phyloP scores from a whole-genome alignment of 2,329 filamentous ascomycete species.

The Ophiostoma sp. region DNA sequence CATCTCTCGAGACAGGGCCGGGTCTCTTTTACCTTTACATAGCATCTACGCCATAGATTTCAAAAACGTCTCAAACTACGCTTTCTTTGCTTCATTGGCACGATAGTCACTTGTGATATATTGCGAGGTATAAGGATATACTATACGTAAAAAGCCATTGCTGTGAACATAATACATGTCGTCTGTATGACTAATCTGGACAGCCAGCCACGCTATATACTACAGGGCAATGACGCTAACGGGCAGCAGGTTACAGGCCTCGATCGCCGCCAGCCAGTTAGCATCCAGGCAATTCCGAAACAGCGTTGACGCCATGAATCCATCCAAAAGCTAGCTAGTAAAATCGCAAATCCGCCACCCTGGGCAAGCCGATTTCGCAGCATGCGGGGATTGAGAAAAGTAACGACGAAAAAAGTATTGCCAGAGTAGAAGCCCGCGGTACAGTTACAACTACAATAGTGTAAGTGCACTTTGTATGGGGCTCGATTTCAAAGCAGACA shows the following conservation, averaged over 20 bases:
- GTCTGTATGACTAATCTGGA: neutral
- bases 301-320: too few species aligned
- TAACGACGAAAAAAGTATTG: neutral
- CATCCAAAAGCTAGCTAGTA: neutral
- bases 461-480: neutral
- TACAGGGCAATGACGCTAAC: neutral
- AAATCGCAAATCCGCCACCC: conserved; percentile 22
- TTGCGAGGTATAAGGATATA: too few species aligned
- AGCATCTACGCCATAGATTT: neutral
- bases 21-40: neutral
- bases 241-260: neutral
- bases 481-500: conserved; percentile 3
- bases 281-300: conserved; percentile 13
- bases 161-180: too few species aligned
- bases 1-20: neutral
- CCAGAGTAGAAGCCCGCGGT: neutral
- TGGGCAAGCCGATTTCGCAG: conserved; percentile 23
- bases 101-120: too few species aligned
- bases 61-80: too few species aligned
- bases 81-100: too few species aligned
- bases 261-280: conserved; percentile 19
- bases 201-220: neutral
- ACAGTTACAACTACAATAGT: neutral
- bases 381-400: neutral
- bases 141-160: too few species aligned